These are phyloP conservation scores for Beauveria australis DNA, from an alignment of 2,329 filamentous ascomycete genomes.

Conservation along the genomic window DNA sequence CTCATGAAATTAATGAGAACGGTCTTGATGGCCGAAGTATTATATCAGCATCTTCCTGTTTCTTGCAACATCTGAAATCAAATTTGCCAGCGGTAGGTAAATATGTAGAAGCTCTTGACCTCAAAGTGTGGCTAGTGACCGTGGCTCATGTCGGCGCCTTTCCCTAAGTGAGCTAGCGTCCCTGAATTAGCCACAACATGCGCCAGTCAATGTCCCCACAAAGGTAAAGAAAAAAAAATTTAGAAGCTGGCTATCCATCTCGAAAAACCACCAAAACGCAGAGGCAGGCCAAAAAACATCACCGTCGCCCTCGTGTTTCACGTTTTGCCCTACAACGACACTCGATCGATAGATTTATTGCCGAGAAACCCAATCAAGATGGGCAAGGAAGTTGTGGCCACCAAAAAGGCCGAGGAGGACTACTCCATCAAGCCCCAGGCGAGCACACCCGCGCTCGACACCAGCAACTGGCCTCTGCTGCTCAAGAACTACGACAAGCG, in stretches of 20 bases:
- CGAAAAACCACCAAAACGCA: conserved; percentile 18
- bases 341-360: neutral
- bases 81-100: no score
- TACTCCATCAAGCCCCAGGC: conserved; percentile 91
- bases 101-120: no score
- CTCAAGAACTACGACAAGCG: conserved; percentile 93
- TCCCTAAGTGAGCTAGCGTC: conserved; percentile 12
- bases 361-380: conserved; percentile 18
- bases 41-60: no score
- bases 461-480: conserved; percentile 84
- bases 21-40: neutral
- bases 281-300: conserved; percentile 1
- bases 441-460: conserved; percentile 68
- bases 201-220: conserved; percentile 21
- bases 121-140: conserved; percentile 3
- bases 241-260: conserved; percentile 19
- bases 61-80: no score
- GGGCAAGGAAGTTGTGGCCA: conserved; percentile 39
- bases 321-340: conserved; percentile 15
- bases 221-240: conserved; percentile 25
- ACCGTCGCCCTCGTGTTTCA: conserved; percentile 7
- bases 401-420: conserved; percentile 50
- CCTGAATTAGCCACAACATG: conserved; percentile 18
- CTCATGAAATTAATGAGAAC: neutral
- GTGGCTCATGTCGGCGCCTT: conserved; percentile 11